Conservation (phyloP, 345 rosid genomes). For the Turnera subulata region DNA sequence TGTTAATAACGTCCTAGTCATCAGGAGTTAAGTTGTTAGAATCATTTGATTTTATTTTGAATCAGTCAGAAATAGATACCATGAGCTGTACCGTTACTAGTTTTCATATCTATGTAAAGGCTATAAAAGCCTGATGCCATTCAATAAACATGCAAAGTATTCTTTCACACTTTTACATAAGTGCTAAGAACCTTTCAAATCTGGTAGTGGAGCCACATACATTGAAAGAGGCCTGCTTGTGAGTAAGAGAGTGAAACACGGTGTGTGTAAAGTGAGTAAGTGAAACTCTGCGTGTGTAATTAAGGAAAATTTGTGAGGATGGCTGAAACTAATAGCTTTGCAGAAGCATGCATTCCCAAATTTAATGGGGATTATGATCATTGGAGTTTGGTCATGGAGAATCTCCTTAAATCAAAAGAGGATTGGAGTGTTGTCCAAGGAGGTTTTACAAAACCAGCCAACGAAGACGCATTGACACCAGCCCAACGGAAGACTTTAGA, state of each 20-base stretch:
- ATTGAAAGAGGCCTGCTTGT: too few relatives aligned
- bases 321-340: not conserved
- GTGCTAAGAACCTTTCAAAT: too few relatives aligned
- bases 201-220: too few relatives aligned
- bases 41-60: too few relatives aligned
- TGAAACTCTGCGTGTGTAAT: too few relatives aligned
- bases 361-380: slow-evolving; percentile 1
- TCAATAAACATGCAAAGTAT: too few relatives aligned
- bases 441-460: not conserved
- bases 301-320: not conserved
- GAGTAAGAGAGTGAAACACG: too few relatives aligned
- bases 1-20: not conserved
- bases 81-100: not conserved
- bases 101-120: too few relatives aligned
- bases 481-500: not conserved
- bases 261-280: too few relatives aligned
- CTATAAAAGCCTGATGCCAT: too few relatives aligned
- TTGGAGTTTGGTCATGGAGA: slow-evolving; percentile 1
- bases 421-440: not conserved
- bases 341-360: not conserved
- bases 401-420: not conserved
- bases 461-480: not conserved
- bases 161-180: too few relatives aligned
- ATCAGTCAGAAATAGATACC: not conserved
- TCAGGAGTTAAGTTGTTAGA: not conserved